Evolutionary conservation across 805 yeast species (phyloP).

Genomic region (Starmera amethionina): DNA sequence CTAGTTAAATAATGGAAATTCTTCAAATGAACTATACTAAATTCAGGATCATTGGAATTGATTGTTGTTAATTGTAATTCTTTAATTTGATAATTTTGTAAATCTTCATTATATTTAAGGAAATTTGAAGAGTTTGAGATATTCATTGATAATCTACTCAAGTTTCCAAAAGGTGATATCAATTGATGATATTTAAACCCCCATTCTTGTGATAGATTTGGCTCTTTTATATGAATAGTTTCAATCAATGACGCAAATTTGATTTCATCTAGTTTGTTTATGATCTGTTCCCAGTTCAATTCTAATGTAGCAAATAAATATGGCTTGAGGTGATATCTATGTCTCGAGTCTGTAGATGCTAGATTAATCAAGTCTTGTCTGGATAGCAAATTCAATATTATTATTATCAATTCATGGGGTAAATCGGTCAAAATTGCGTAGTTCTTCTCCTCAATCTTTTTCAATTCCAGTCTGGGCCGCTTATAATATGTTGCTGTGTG

Average conservation of each 20-base stretch:
- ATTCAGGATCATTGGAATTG: conserved; percentile 18
- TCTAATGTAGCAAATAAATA: conserved; percentile 8
- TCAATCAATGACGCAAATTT: conserved; percentile 7
- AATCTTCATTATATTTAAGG: conserved; percentile 18
- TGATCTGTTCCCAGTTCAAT: conserved; percentile 10
- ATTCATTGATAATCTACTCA: conserved; percentile 14
- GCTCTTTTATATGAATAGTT: conserved; percentile 17
- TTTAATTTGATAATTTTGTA: conserved; percentile 5
- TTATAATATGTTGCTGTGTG: too few species aligned
- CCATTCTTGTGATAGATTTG: conserved; percentile 25
- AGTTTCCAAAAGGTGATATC: conserved; percentile 13
- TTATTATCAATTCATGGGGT: conserved; percentile 12
- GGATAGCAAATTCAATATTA: conserved; percentile 9
- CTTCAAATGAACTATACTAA: conserved; percentile 34
- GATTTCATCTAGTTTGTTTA: neutral
- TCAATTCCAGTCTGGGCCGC: too few species aligned
- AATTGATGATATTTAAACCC: conserved; percentile 21
- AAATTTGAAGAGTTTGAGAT: conserved; percentile 24
- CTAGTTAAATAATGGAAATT: conserved; percentile 24
- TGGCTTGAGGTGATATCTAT: conserved; percentile 10
- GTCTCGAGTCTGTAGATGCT: conserved; percentile 2
- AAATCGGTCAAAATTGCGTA: conserved; percentile 1
- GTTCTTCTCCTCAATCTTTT: too few species aligned
- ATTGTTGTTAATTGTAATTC: conserved; percentile 15
- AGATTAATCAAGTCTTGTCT: conserved; percentile 9